Percentiles rank a stretch among this genome's conserved stretches.
Evolutionary conservation across 768 basidiomycete genomes (phyloP).

Genomic region (Lactifluus pinguis): DNA sequence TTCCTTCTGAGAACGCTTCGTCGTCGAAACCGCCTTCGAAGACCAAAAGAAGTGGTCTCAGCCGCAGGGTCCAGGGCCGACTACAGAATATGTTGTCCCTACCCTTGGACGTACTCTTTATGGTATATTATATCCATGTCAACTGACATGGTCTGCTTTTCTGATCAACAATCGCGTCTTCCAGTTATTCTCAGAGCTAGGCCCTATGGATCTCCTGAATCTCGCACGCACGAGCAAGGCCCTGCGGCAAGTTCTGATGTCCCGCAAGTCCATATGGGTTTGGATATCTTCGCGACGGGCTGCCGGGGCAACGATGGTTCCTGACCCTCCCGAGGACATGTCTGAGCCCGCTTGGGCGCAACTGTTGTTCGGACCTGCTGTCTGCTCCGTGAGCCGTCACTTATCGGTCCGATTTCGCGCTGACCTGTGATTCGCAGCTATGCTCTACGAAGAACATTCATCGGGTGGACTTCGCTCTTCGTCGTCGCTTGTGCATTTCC

Average conservation of each 20-base stretch:
- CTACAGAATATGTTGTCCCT: slow-evolving; percentile 15
- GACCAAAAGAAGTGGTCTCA: background rate
- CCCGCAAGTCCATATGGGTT: slow-evolving; percentile 13
- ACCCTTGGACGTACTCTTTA: slow-evolving; percentile 13
- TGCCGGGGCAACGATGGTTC: background rate
- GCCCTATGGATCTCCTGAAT: slow-evolving; percentile 15
- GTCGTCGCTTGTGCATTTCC: slow-evolving; percentile 10
- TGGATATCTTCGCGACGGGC: slow-evolving; percentile 11
- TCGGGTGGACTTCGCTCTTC: slow-evolving; percentile 16
- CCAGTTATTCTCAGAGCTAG: slow-evolving; percentile 10
- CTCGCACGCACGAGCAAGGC: slow-evolving; percentile 16
- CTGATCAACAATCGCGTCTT: background rate
- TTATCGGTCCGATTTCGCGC: background rate
- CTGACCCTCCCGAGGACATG: slow-evolving; percentile 18
- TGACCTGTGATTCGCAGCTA: background rate
- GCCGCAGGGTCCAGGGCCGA: slow-evolving; percentile 8
- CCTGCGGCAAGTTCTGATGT: slow-evolving; percentile 15
- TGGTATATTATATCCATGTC: slow-evolving; percentile 2
- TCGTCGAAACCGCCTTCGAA: background rate
- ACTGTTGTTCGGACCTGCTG: slow-evolving; percentile 12
- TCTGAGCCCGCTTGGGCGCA: slow-evolving; percentile 19
- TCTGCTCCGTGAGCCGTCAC: slow-evolving; percentile 7
- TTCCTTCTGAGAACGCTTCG: background rate
- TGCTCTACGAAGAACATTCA: slow-evolving; percentile 13
- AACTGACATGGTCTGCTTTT: background rate